Evolutionary conservation across 2,329 filamentous ascomycete genomes (phyloP), one percentile per base, ranked within the genome.

Genomic region (Fusarium nurragi): DNA sequence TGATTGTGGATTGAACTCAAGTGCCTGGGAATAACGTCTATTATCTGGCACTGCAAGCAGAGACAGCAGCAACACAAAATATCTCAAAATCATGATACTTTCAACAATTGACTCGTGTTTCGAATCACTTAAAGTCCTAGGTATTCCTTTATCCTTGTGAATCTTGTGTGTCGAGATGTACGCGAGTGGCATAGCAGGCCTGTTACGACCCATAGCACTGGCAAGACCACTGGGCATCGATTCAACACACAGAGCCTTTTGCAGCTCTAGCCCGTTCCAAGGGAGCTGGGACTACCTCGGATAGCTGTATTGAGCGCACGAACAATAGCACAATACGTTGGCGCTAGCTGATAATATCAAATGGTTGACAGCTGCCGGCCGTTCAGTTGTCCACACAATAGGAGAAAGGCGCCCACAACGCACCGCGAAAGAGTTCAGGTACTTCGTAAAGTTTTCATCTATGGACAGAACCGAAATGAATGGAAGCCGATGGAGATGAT

Each of bases 291-390:
- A 8, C 21, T 21, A 23, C 14, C 22, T 25, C 13, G 4, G 30
- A 10, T 12, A 22, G 12, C 21, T 34, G 18, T 22, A 43, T 45
- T 56, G 40, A 26, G 21, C 23, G 14, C 10, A 56, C 19, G 28
- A 28, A 34, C 37, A 62, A 46, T 50, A 44, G 16, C 22, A 12
- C 23, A 38, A 23, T 19, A 14, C 11, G 44, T 49, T 45, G 22
- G 21, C 28, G 37, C 44, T 39, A 32, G 55, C 30, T 30, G 28
- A 18, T 30, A 62, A 61, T 61, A 62, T 63, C 60, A 63, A 63
- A 63, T 25, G 32, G 23, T 40, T 18, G 36, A 30, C 44, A 38
- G 41, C 51, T 22, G 44, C n/a, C 18, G 40, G n/a, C 50, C 37
- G 28, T 51, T 34, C 23, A 37, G 49, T 34, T 26, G 40, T 16